Evolutionary conservation across 305 asterid genomes (phyloP).

Genomic region (Andrographis paniculata): DNA sequence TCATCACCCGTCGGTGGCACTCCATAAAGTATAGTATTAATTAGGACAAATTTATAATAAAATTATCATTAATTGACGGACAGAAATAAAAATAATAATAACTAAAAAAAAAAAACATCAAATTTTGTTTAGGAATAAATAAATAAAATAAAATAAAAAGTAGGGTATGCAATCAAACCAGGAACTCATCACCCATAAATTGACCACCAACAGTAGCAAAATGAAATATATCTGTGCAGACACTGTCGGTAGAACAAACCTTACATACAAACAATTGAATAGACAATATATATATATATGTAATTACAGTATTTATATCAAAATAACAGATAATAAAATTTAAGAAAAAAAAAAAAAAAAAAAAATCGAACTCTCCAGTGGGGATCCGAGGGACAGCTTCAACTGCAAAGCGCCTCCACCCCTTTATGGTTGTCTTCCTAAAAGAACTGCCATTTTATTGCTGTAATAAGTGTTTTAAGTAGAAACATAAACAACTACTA

Average conservation of each 20-base stretch:
- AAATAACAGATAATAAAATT: constrained; percentile 12
- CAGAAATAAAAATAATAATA: no score
- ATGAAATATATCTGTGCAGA: constrained; percentile 28
- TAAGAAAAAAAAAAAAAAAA: constrained; percentile 11
- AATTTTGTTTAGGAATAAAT: not conserved
- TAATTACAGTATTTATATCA: constrained; percentile 79
- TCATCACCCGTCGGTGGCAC: no score
- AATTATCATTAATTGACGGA: no score
- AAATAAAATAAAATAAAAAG: not conserved
- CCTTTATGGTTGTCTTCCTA: constrained; percentile 38
- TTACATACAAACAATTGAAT: constrained; percentile 54
- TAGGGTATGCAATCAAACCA: constrained; percentile 18
- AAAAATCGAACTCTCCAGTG: constrained; percentile 28
- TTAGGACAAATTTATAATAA: not conserved
- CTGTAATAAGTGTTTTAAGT: no score
- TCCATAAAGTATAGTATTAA: no score
- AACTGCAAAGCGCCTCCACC: constrained; percentile 28
- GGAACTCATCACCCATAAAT: constrained; percentile 22
- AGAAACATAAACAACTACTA: constrained; percentile 12
- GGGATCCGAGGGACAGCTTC: constrained; percentile 33
- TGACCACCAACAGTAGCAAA: constrained; percentile 8
- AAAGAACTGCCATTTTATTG: constrained; percentile 4
- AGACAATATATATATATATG: constrained; percentile 54
- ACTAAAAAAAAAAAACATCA: no score
- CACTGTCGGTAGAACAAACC: constrained; percentile 45